These are phyloP conservation scores for Prunus davidiana DNA, from an alignment of 306 rosid species.

Conservation along the genomic window DNA sequence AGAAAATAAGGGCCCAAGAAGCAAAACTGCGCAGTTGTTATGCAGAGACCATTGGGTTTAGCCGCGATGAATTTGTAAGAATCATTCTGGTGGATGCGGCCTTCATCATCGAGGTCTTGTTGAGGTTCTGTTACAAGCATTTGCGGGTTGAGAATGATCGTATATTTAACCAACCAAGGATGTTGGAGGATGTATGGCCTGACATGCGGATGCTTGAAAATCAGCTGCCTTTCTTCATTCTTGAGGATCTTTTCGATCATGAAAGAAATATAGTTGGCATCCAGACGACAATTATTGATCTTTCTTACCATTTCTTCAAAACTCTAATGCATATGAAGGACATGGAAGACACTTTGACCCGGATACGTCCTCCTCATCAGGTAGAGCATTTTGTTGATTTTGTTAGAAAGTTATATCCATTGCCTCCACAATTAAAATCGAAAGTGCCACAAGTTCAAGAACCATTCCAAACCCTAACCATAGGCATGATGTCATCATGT, in stretches of 20 bases:
- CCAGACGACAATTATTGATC: neutral
- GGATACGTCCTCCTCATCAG: neutral
- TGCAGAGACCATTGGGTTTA: slow-evolving; percentile 12
- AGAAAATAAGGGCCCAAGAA: neutral
- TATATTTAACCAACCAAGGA: slow-evolving; percentile 31
- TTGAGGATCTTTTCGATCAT: slow-evolving; percentile 15
- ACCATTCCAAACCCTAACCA: neutral
- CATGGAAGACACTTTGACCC: neutral
- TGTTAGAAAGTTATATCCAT: slow-evolving; percentile 10
- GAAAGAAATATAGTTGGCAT: neutral
- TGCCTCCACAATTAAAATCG: slow-evolving; percentile 1
- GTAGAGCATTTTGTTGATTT: slow-evolving; percentile 15
- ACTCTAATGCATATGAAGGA: neutral
- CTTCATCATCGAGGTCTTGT: slow-evolving; percentile 20
- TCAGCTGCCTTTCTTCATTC: slow-evolving; percentile 47
- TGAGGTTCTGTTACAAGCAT: neutral
- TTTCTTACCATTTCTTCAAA: slow-evolving; percentile 31
- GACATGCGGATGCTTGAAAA: slow-evolving; percentile 48
- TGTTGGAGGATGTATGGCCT: slow-evolving; percentile 28
- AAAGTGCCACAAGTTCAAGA: neutral
- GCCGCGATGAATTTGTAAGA: slow-evolving; percentile 19
- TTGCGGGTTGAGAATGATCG: slow-evolving; percentile 6
- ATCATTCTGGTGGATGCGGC: slow-evolving; percentile 22
- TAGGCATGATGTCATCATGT: neutral
- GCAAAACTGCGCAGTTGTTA: slow-evolving; percentile 5